Percentiles rank a stretch among this genome's conserved stretches.
Evolutionary conservation across 257 asterid genomes (phyloP).

Genomic region (Solanum rostratum): DNA sequence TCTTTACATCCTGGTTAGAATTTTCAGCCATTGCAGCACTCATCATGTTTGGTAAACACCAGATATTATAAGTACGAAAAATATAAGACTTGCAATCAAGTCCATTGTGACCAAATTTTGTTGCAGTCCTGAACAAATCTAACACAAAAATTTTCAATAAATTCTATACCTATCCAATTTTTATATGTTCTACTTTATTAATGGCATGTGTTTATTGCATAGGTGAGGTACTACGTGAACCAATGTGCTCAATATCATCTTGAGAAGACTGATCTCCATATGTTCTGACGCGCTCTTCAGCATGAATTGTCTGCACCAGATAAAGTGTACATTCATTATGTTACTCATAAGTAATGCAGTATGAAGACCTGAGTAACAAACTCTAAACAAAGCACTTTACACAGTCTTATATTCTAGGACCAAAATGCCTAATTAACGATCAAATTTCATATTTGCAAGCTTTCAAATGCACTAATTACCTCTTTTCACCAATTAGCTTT

Average conservation of each 20-base stretch:
- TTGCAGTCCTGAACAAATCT: neutral
- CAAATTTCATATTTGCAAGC: neutral
- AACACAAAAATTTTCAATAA: neutral
- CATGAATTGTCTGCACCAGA: slow-evolving; percentile 38
- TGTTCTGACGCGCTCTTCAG: slow-evolving; percentile 39
- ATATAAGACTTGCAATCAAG: neutral
- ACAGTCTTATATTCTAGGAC: neutral
- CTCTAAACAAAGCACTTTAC: no score
- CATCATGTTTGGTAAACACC: neutral
- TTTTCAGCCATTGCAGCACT: neutral
- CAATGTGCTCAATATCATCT: slow-evolving; percentile 15
- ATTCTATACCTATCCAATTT: neutral
- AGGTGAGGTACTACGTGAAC: neutral
- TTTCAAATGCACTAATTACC: slow-evolving; percentile 19
- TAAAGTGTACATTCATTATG: neutral
- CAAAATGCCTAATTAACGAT: neutral
- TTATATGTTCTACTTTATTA: neutral
- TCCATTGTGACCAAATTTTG: neutral
- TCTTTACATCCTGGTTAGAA: neutral
- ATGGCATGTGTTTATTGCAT: neutral
- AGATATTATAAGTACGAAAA: neutral
- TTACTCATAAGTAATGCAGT: neutral
- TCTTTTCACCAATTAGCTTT: slow-evolving; percentile 56
- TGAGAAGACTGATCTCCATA: slow-evolving; percentile 16
- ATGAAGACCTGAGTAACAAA: no score